phyloP scores from a whole-genome alignment of 345 rosid species.

The Bruguiera gymnorhiza region DNA sequence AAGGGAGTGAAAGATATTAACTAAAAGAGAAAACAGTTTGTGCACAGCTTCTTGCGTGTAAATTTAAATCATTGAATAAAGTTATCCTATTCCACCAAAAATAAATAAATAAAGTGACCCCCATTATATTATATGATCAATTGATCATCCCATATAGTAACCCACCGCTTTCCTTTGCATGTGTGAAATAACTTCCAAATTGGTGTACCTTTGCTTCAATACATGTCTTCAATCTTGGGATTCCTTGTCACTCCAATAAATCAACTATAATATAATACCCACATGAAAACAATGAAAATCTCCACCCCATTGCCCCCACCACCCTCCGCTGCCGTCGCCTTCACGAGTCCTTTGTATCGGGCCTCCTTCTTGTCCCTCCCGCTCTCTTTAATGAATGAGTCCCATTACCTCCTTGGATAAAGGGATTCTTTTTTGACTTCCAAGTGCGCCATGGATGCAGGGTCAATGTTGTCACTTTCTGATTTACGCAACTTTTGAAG shows the following conservation, averaged over 20 bases:
- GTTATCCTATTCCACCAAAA: too few relatives aligned
- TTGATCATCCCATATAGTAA: too few relatives aligned
- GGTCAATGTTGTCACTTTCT: slow-evolving; percentile 1
- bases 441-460: background rate
- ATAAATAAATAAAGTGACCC: too few relatives aligned
- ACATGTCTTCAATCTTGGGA: slow-evolving; percentile 26
- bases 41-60: background rate
- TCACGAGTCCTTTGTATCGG: slow-evolving; percentile 49
- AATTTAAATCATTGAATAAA: too few relatives aligned
- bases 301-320: background rate
- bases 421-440: slow-evolving; percentile 36
- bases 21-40: background rate
- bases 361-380: slow-evolving; percentile 14
- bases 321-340: slow-evolving; percentile 47
- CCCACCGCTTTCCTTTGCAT: too few relatives aligned
- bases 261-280: slow-evolving; percentile 3
- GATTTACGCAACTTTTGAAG: slow-evolving; percentile 20
- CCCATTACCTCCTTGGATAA: slow-evolving; percentile 34
- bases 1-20: background rate
- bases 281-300: slow-evolving; percentile 29
- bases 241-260: slow-evolving; percentile 6
- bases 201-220: background rate
- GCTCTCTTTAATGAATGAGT: slow-evolving; percentile 10
- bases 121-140: too few relatives aligned
- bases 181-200: too few relatives aligned